Base-by-base conservation (phyloP, 805 yeast species). In the Saccharomycopsis sp. region DNA sequence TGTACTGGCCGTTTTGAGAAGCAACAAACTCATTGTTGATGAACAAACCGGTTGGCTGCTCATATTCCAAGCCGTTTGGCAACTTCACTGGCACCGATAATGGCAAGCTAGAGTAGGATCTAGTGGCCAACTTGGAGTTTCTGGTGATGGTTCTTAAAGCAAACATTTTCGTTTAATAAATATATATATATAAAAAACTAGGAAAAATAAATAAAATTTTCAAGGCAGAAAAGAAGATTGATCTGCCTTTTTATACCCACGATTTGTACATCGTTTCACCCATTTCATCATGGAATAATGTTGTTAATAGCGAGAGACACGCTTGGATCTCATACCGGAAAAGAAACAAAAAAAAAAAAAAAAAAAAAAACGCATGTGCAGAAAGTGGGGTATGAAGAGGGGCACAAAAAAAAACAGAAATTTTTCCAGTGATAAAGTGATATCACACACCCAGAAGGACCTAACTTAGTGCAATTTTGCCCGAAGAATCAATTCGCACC, bases 1-100 rank as follows among this genome's bases (percentile, higher is more conserved):
- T 70, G n/a, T 79, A 75, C 59, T 75, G 69, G 51, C 72, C 73
- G 46, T 67, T 70, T 48, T 69, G 63, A 16, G 87, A 71, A 37
- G 68, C 60, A 27, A 78, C 82, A 57, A 80, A 81, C 59, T 81
- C 77, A 61, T 80, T 80, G 65, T 80, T 77, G 61, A 83, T 83
- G 67, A 80, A 83, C 53, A 81, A 64, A 50, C 92, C 92, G 13
- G 84, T 73, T 50, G 94, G 88, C 68, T 82, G 92, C 39, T 75
- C 76, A 59, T 79, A 81, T 30, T 67, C 62, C 37, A 65, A 63
- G 34, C 95, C 95, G 53, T 80, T 81, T 50, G 94, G 95, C 51
- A 81, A 65, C 15, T 10, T 25, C 12, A 25, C n/a, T 25, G 27
- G 27, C 12, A 25, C 27, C 27, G 9, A 10, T 9, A 25, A n/a